A percentile compares a stretch with the other conserved stretches of the same genome.
Conservation (phyloP, 345 rosid genomes). For the Eucalyptus fibrosa region DNA sequence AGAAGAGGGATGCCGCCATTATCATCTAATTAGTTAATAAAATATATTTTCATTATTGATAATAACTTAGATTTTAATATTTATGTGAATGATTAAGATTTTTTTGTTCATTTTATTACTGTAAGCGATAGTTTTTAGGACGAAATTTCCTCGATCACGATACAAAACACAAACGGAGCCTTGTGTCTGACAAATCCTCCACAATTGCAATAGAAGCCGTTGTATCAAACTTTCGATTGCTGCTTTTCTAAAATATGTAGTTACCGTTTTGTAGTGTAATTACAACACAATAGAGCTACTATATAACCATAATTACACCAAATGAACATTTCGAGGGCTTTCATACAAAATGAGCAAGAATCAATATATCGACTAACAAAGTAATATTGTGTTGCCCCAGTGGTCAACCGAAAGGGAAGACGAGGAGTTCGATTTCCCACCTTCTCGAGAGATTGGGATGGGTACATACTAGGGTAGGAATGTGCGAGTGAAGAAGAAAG, state of each 20-base stretch:
- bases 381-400: fast-evolving
- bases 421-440: too few relatives aligned
- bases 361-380: neutral
- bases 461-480: too few relatives aligned
- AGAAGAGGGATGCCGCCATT: neutral
- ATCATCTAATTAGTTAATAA: neutral
- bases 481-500: too few relatives aligned
- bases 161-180: neutral
- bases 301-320: neutral
- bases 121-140: neutral
- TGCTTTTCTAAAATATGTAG: neutral
- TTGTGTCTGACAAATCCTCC: too few relatives aligned
- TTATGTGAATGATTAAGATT: fast-evolving
- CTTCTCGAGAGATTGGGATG: too few relatives aligned
- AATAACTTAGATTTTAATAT: neutral
- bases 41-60: neutral
- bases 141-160: fast-evolving
- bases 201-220: neutral
- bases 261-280: neutral
- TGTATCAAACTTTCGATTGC: neutral
- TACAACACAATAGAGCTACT: neutral
- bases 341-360: neutral
- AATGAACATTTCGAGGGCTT: neutral
- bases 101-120: neutral
- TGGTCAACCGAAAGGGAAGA: too few relatives aligned